phyloP scores from a whole-genome alignment of 108 stramenopile species.

The Thalassiosira profunda region DNA sequence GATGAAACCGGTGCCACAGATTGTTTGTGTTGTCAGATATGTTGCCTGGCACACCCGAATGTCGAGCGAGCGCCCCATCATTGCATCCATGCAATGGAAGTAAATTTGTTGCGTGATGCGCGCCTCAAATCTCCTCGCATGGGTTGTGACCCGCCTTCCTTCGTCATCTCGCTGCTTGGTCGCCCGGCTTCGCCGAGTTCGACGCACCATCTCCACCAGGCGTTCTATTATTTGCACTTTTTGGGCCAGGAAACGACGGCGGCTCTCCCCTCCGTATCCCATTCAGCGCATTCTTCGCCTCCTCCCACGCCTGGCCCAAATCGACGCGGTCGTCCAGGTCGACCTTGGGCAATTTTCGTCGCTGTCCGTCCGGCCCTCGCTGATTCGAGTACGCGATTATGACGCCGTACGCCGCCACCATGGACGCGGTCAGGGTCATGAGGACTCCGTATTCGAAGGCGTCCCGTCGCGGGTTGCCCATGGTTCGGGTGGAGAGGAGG shows the following conservation, averaged over 20 bases:
- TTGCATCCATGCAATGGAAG: no score
- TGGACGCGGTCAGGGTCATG: conserved; percentile 29
- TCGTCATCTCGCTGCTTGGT: no score
- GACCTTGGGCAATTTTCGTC: conserved; percentile 36
- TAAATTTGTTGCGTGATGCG: no score
- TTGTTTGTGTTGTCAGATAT: no score
- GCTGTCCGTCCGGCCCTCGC: conserved; percentile 26
- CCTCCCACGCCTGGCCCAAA: conserved; percentile 35
- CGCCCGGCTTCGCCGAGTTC: no score
- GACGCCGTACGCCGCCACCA: conserved; percentile 34
- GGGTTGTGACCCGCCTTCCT: no score
- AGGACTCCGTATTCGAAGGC: conserved; percentile 52
- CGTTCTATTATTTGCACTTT: no score
- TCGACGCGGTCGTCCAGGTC: conserved; percentile 42
- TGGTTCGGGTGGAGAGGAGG: background rate
- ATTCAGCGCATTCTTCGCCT: conserved; percentile 14
- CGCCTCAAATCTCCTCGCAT: no score
- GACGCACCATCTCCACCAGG: no score
- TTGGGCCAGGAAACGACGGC: background rate
- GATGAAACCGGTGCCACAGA: no score
- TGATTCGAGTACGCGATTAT: conserved; percentile 31
- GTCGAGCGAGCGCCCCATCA: no score
- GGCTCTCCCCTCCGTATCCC: background rate
- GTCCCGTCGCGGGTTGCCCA: conserved; percentile 50
- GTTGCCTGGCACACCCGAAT: no score